Base-by-base conservation (phyloP, 2,329 filamentous ascomycete species). In the Hypoxylon rubiginosum region DNA sequence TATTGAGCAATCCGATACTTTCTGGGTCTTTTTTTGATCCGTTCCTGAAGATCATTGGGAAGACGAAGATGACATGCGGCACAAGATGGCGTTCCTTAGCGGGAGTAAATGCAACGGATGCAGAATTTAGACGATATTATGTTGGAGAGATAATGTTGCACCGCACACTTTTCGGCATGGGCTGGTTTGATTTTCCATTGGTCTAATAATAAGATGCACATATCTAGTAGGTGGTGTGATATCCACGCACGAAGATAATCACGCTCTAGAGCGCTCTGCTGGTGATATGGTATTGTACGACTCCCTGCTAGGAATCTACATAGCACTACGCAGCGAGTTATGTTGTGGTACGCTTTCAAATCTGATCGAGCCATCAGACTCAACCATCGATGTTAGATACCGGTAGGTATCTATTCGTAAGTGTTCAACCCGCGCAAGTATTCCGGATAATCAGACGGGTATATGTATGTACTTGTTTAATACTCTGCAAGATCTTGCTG, bases 31-130 rank as follows among this genome's bases (percentile, higher is more conserved):
- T 56, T 30, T 48, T 58, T 34, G 34, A 41, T 13, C 43, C 61
- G 64, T 62, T 45, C 64, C 64, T 67, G 67, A 62, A 56, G 66
- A 66, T 63, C 66, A 59, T 56, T 66, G 59, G 52, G 28, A 59
- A 57, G 34, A 65, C 43, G 43, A 55, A 57, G 34, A 62, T 49
- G 49, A 55, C 24, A 48, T 55, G 57, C 41, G 56, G 56, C 55
- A 65, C 49, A 51, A 62, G 50, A 50, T 52, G 54, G 58, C 55
- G 54, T 68, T 50, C 60, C 57, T 58, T 45, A 61, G 51, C 49
- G 58, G 58, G 21, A 51, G 57, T 34, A 49, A 28, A 54, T 58
- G 46, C 46, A 58, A 58, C 56, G 3, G n/a, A 30, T 24, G 57
- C 39, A 43, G 41, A 54, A 52, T 46, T 32, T 46, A 51, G 52